Conservation (phyloP, 1,284 basidiomycete species). For the Tilletia indica region DNA sequence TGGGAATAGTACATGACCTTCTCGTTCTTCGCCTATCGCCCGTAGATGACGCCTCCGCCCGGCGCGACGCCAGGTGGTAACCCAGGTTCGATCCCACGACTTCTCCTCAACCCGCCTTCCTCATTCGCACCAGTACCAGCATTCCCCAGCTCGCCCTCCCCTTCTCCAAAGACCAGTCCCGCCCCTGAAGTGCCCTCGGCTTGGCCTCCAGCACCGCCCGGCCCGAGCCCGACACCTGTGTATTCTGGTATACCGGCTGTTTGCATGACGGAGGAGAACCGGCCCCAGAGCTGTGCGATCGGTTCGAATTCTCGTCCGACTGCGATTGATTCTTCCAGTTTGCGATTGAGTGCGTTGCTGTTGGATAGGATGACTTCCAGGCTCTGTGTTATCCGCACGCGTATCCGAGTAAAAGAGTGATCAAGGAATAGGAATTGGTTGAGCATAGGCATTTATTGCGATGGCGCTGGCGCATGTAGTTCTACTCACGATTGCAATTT, state of each 20-base stretch:
- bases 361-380: constrained; percentile 82
- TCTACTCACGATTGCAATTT: constrained; percentile 66
- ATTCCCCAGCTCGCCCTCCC: background rate
- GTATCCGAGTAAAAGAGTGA: background rate
- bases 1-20: background rate
- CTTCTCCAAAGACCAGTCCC: background rate
- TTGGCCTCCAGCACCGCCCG: background rate
- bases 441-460: background rate
- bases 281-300: constrained; percentile 80
- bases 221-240: background rate
- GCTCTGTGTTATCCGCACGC: constrained; percentile 62
- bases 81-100: constrained; percentile 12
- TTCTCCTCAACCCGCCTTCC: constrained; percentile 13
- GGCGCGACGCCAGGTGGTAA: constrained; percentile 29
- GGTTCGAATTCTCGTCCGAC: constrained; percentile 91
- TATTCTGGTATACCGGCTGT: constrained; percentile 37
- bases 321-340: constrained; percentile 82
- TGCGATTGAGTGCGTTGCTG: constrained; percentile 85
- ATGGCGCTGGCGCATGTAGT: too few species aligned
- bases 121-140: constrained; percentile 4
- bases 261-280: constrained; percentile 74
- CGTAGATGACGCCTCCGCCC: constrained; percentile 27
- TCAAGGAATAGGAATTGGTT: background rate
- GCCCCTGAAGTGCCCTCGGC: background rate
- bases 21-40: background rate